phyloP scores from a whole-genome alignment of 306 rosid species.

The Cucurbita argyrosperma region DNA sequence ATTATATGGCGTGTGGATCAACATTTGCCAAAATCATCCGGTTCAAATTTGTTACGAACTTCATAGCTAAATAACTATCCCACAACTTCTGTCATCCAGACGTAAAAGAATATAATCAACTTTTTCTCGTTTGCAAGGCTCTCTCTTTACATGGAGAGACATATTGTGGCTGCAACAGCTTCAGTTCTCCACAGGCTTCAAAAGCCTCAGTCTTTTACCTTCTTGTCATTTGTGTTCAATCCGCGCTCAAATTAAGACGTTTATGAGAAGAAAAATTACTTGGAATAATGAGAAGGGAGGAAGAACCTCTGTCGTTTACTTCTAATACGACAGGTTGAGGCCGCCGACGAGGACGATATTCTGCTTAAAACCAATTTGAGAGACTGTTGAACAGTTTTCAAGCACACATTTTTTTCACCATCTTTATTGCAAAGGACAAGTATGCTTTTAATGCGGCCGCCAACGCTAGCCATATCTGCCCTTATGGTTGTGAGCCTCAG shows the following conservation, averaged over 20 bases:
- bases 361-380: slow-evolving; percentile 50
- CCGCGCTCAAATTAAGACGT: background rate
- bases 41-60: too few species aligned
- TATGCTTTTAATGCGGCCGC: slow-evolving; percentile 73
- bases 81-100: too few species aligned
- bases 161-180: background rate
- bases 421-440: slow-evolving; percentile 62
- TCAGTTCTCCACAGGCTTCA: background rate
- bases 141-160: background rate
- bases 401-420: slow-evolving; percentile 35
- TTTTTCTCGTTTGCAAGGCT: background rate
- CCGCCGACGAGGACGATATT: slow-evolving; percentile 39
- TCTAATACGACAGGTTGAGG: slow-evolving; percentile 43
- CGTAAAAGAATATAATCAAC: too few species aligned
- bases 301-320: slow-evolving; percentile 97
- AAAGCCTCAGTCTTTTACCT: background rate
- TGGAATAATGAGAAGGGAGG: slow-evolving; percentile 45
- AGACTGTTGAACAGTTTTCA: slow-evolving; percentile 52
- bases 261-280: slow-evolving; percentile 9
- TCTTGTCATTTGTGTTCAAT: background rate
- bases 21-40: too few species aligned
- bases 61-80: too few species aligned
- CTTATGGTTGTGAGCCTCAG: slow-evolving; percentile 51
- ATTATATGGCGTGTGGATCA: too few species aligned
- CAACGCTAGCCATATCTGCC: slow-evolving; percentile 75